A percentile compares a stretch with the other conserved stretches of the same genome.
phyloP scores from a whole-genome alignment of 2,329 filamentous ascomycete genomes.

The Aureobasidium sp. region DNA sequence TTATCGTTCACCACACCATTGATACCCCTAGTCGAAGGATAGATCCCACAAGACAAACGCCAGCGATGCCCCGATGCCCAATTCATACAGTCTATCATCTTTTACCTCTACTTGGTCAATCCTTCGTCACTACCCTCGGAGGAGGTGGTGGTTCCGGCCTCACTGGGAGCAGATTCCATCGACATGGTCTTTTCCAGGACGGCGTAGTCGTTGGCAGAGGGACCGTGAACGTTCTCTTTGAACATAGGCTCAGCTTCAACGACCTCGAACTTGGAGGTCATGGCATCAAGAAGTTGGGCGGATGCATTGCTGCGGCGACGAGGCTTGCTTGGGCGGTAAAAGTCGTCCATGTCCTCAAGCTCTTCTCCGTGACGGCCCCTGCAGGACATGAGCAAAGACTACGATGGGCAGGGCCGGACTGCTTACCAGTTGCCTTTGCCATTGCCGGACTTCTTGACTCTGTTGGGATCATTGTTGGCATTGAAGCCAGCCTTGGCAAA shows the following conservation, averaged over 20 bases:
- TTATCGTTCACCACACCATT: neutral
- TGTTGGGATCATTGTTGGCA: slow-evolving; percentile 75
- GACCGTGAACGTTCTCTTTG: slow-evolving; percentile 75
- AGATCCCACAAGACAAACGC: slow-evolving; percentile 12
- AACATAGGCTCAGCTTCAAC: slow-evolving; percentile 87
- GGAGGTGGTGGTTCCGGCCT: slow-evolving; percentile 5
- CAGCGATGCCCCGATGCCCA: slow-evolving; percentile 10
- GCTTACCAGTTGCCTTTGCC: slow-evolving; percentile 91
- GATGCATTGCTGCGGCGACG: slow-evolving; percentile 92
- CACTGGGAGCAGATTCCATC: slow-evolving; percentile 4
- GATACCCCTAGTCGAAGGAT: neutral
- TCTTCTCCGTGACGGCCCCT: slow-evolving; percentile 85
- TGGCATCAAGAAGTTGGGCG: slow-evolving; percentile 63
- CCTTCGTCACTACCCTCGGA: neutral
- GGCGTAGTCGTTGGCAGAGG: slow-evolving; percentile 45
- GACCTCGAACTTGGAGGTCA: slow-evolving; percentile 96
- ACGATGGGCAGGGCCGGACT: too few relatives aligned
- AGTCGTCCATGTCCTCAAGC: slow-evolving; percentile 62
- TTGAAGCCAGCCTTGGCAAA: slow-evolving; percentile 78
- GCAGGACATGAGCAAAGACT: slow-evolving; percentile 13
- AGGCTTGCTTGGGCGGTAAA: slow-evolving; percentile 73
- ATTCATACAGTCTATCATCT: slow-evolving; percentile 7
- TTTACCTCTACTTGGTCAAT: slow-evolving; percentile 10
- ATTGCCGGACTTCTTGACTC: slow-evolving; percentile 92
- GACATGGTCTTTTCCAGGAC: slow-evolving; percentile 10